Base-by-base conservation (phyloP, 306 rosid species). In the Glycine tomentella region DNA sequence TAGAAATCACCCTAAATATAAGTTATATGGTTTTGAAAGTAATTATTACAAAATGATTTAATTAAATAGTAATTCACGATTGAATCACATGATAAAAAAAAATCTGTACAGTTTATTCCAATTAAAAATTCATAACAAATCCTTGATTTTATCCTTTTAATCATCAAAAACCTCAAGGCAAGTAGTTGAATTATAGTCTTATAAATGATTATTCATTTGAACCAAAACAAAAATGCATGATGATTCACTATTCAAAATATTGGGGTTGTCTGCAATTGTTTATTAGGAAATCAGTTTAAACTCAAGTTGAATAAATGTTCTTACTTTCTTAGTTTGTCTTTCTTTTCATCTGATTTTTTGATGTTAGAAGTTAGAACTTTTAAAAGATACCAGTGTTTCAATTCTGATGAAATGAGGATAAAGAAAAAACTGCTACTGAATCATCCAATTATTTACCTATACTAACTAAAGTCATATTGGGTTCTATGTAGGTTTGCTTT, bases 401-500 rank as follows among this genome's bases (percentile, higher is more conserved):
- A 33, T 34, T 63, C 50, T 38, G 11, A 40, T 38, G 13, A 25
- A 25, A 2, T n/a, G n/a, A n/a, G n/a, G n/a, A n/a, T n/a, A n/a
- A n/a, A n/a, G n/a, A n/a, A 38, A 66, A 40, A 7, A 7, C 42
- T 6, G 7, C 72, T 8, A 33, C 4, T 7, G 1, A 57, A 56
- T 2, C 8, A 17, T 62, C 68, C 45, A 31, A 9, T 31, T 13
- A 65, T 59, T 59, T 5, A 12, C 8, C 6, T 16, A 4, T 3
- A 52, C 67, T 80, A 17, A 44, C 6, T 69, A 46, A 69, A 16
- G 40, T 20, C 31, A 13, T 25, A 36, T 20, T 20, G 17, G 65
- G 16, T 76, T 73, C 3, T 66, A 9, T 38, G 15, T 58, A 90
- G 97, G 88, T 74, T 59, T 90, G 97, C 77, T 87, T 88, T 33